Base-by-base conservation (phyloP, 306 rosid species). In the Vicia faba region DNA sequence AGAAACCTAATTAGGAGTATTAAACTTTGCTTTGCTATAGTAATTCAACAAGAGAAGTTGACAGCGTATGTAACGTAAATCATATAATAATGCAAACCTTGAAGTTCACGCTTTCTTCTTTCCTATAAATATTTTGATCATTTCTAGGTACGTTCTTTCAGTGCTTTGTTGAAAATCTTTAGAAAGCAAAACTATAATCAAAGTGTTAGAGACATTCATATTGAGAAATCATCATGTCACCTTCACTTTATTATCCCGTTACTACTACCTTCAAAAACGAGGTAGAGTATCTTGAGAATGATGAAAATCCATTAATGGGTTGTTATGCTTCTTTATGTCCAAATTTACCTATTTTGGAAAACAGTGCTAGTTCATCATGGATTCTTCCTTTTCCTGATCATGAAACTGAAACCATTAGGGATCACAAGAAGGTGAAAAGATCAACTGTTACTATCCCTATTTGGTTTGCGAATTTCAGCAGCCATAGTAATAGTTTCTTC, bases 381-480 rank as follows among this genome's bases (percentile, higher is more conserved):
- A 28, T 46, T 46, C 11, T 43, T 0, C 81, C 91, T 43, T 68
- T 55, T 48, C 54, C 83, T 0, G 84, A 75, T 26, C 61, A 55
- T 61, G 66, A 61, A 39, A 39, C 11, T 1, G 92, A 86, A 61
- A 74, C 66, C 70, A 57, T 63, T 16, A 61, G 83, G 15, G 80
- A 83, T 19, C 59, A 62, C 18, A 89, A 89, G 63, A 87, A 74
- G 74, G 31, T 56, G 4, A 92, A 78, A 68, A 48, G 61, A 70
- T 13, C 61, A 13, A 78, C 68, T n/a, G 2, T 39, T 0, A 76
- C 75, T 39, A 44, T 58, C 35, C 63, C 68, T 1, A 74, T 76
- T 16, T 76, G 19, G 11, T 9, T 73, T 6, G 78, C 69, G 41
- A 78, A 68, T 58, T 41, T 38, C 7, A 50, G 25, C 39, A 35